A percentile compares a stretch with the other conserved stretches of the same genome.
Conservation (phyloP, 2,329 filamentous ascomycete genomes). For the Monilinia fructigena region DNA sequence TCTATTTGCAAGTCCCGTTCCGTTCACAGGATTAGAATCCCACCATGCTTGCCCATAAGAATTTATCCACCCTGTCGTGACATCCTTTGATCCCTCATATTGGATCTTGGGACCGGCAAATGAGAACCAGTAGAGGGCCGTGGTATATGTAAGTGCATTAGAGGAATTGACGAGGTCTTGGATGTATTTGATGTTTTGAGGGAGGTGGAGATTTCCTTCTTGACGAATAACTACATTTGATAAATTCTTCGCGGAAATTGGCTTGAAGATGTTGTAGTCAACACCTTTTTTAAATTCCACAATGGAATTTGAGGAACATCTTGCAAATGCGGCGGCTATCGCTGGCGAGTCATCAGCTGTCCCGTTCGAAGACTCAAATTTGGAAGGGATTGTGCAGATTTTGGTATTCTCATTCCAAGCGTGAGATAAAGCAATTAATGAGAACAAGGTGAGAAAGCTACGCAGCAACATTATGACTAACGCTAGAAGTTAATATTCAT, state of each 20-base stretch:
- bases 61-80: constrained; percentile 47
- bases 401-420: constrained; percentile 1
- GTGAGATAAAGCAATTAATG: not conserved
- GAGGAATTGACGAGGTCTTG: constrained; percentile 42
- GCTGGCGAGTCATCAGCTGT: constrained; percentile 45
- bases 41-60: constrained; percentile 49
- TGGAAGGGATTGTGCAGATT: constrained; percentile 24
- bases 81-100: constrained; percentile 41
- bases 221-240: constrained; percentile 46
- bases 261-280: constrained; percentile 47
- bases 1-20: constrained; percentile 43
- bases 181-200: constrained; percentile 43
- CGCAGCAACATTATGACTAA: not conserved
- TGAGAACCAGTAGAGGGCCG: constrained; percentile 42
- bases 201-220: constrained; percentile 46
- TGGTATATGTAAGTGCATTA: constrained; percentile 36
- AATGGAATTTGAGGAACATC: constrained; percentile 41
- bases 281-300: constrained; percentile 44
- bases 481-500: not conserved
- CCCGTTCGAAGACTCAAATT: constrained; percentile 40
- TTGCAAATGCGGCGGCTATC: constrained; percentile 41
- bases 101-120: constrained; percentile 41
- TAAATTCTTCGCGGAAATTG: constrained; percentile 43
- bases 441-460: not conserved
- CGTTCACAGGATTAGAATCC: constrained; percentile 45